Evolutionary conservation across 75 land plant genomes (phyloP).

Genomic region (Sequoiadendron giganteum): DNA sequence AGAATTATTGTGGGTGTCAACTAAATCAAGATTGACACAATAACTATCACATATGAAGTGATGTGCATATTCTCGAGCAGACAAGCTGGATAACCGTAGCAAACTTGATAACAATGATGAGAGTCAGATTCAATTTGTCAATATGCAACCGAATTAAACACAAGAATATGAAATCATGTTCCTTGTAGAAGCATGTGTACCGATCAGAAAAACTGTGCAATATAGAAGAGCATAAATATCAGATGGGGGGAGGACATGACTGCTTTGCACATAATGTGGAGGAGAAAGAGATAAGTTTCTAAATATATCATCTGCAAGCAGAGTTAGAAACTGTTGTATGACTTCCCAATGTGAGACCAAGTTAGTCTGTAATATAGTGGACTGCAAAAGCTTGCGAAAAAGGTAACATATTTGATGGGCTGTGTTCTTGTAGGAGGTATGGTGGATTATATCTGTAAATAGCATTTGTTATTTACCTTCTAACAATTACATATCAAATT

Average conservation of each 20-base stretch:
- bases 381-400: not conserved
- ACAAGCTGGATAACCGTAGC: too few species aligned
- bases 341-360: not conserved
- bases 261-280: not conserved
- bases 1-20: not conserved
- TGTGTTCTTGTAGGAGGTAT: not conserved
- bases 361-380: not conserved
- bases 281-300: not conserved
- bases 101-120: not conserved
- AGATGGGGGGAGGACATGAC: not conserved
- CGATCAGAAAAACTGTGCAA: not conserved
- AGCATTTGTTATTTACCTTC: not conserved
- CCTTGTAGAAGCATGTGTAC: not conserved
- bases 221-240: not conserved
- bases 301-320: not conserved
- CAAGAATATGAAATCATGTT: not conserved
- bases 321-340: not conserved
- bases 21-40: not conserved
- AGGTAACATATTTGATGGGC: not conserved
- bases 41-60: not conserved
- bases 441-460: not conserved
- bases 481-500: not conserved
- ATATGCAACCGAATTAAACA: not conserved
- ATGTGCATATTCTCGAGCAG: not conserved
- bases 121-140: too few species aligned